These are phyloP conservation scores for Cadophora sp. DNA, from an alignment of 2,329 filamentous ascomycete genomes.

Conservation along the genomic window DNA sequence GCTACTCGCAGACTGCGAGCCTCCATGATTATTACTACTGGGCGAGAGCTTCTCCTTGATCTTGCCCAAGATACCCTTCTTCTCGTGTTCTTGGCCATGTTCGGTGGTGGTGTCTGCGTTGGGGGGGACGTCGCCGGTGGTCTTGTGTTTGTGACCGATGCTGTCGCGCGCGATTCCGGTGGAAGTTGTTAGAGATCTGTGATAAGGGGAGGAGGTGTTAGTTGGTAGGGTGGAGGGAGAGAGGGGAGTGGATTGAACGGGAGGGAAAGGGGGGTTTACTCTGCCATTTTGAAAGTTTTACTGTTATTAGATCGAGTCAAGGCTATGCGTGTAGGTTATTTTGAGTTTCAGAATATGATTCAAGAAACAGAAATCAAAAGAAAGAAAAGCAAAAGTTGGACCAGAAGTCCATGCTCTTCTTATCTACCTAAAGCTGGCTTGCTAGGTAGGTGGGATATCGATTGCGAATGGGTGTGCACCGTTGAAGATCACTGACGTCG, in stretches of 20 bases:
- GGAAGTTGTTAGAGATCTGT: not conserved
- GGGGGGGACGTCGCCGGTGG: not conserved
- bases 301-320: not conserved
- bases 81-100: constrained; percentile 6
- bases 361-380: not conserved
- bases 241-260: too few relatives aligned
- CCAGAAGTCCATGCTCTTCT: not conserved
- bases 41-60: constrained; percentile 20
- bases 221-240: too few relatives aligned
- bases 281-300: not conserved
- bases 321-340: not conserved
- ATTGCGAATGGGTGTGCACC: not conserved
- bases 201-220: not conserved
- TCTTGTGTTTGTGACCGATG: constrained; percentile 5
- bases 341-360: not conserved
- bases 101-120: not conserved
- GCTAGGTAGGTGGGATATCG: not conserved
- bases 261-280: not conserved
- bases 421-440: not conserved
- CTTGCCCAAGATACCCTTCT: constrained; percentile 18
- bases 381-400: not conserved
- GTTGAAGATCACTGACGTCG: constrained; percentile 15
- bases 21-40: constrained; percentile 1
- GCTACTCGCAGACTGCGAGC: not conserved
- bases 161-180: not conserved